These are phyloP conservation scores for Phoma sp. DNA, from an alignment of 2,329 filamentous ascomycete genomes.

Conservation along the genomic window DNA sequence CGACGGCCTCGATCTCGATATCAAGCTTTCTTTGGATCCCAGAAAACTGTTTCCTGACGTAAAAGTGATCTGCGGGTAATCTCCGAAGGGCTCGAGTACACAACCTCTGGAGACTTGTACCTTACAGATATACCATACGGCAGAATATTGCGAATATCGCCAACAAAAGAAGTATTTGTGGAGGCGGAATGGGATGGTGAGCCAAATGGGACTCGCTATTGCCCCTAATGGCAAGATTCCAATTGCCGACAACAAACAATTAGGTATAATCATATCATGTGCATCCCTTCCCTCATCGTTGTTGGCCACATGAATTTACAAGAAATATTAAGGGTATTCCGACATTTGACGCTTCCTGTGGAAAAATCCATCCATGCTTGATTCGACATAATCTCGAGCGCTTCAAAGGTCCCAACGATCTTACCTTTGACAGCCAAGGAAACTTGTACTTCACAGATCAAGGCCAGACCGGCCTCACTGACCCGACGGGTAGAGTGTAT, in stretches of 20 bases:
- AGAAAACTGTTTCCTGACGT: not conserved
- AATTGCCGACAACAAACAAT: not conserved
- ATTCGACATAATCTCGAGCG: not conserved
- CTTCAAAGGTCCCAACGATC: not conserved
- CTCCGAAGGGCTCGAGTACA: not conserved
- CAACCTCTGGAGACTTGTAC: not conserved
- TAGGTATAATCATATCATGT: no score
- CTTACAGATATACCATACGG: not conserved
- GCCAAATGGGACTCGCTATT: not conserved
- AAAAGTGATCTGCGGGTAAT: not conserved
- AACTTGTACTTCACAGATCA: not conserved
- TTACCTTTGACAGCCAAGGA: not conserved
- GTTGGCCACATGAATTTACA: no score
- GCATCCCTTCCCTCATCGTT: no score
- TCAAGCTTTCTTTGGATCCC: not conserved
- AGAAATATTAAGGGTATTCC: not conserved
- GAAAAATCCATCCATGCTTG: not conserved
- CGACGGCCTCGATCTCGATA: not conserved
- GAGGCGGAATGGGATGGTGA: not conserved
- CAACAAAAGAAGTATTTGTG: not conserved
- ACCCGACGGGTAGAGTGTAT: not conserved
- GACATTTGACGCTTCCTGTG: not conserved
- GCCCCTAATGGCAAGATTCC: not conserved
- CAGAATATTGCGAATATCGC: not conserved
- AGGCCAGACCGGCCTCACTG: not conserved